Base-by-base conservation (phyloP, 805 yeast genomes). In the Candida corydali region DNA sequence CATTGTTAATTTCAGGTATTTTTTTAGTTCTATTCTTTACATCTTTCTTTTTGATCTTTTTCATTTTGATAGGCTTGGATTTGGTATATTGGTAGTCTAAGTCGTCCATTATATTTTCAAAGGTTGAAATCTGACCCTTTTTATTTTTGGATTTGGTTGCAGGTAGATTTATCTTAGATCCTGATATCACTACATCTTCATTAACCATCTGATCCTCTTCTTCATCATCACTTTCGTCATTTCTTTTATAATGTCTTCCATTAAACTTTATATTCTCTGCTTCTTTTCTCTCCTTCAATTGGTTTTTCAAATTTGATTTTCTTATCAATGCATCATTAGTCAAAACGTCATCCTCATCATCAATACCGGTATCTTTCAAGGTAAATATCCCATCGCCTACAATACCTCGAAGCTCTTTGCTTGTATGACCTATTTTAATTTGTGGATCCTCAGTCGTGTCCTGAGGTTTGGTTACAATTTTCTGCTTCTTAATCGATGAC, bases 381-480 rank as follows among this genome's bases (percentile, higher is more conserved):
- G 88, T 82, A 35, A 84, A 58, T 3, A 82, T 62, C 1, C 65
- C 74, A 5, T 67, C 63, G n/a, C 58, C 69, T 4, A 59, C 52
- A 1, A 70, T 45, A 10, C 52, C 49, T 2, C 49, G 45, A 8
- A 79, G 49, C n/a, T 69, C 70, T n/a, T 50, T 50, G 8, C 61
- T 26, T 23, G 57, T 54, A 51, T 79, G 84, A 0, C 68, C 73
- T 3, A 80, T 62, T 26, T 60, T 62, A 11, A 73, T 29, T 1
- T 63, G 23, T 11, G 14, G 16, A 11, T 23, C 22, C 3, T 20
- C 26, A 19, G 32, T 24, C n/a, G 19, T 14, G 12, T 32, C 29
- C 26, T 12, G n/a, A 12, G 15, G 16, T 7, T 17, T n/a, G n/a
- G 9, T 24, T 5, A 18, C 22, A 2, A 33, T 25, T 20, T 36